Evolutionary conservation across 768 basidiomycete genomes (phyloP), one percentile per base, ranked within the genome.

Genomic region (Leccinum truebloodii): DNA sequence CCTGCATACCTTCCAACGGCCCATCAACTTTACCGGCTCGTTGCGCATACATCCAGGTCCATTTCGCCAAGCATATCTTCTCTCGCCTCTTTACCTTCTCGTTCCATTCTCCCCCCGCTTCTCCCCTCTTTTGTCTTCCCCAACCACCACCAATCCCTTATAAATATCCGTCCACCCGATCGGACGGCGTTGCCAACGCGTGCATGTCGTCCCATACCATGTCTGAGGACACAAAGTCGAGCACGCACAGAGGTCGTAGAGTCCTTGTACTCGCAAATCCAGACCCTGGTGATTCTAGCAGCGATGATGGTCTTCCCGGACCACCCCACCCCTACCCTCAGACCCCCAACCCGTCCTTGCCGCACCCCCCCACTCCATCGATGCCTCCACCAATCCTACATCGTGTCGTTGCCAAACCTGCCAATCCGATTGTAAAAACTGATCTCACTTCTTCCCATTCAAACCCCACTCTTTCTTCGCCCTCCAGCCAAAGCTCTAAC

Each of bases 381-480:
- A 64, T 66, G 32, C 63, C 58, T 12, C 66, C 66, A 14, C 64
- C 62, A 28, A 71, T 62, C 35, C 61, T 62, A 7, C 54, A 61
- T 61, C 71, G 66, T 54, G 37, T 64, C 62, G 5, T 66, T 53
- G 61, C 34, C 48, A 70, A 63, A 53, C 63, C 67, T 39, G 30
- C 26, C 28, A 65, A 66, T 18, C 61, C 72, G 30, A 76, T 75
- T 0, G 71, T 81, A 46, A 77, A 73, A 63, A 79, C 76, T 58
- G 24, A 68, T 57, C 62, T 62, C 63, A 70, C 69, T 67, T 71
- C 76, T 69, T 76, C 81, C 67, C 56, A 65, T 71, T 77, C 79
- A 58, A 82, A 84, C 68, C 86, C 83, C 55, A 78, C 85, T 44
- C 80, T 85, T 53, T 88, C 87, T 16, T 90, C 89, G 3, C 87